A percentile compares a stretch with the other conserved stretches of the same genome.
Conservation (phyloP, 2,329 filamentous ascomycete species). For the Aspergillus awamori region DNA sequence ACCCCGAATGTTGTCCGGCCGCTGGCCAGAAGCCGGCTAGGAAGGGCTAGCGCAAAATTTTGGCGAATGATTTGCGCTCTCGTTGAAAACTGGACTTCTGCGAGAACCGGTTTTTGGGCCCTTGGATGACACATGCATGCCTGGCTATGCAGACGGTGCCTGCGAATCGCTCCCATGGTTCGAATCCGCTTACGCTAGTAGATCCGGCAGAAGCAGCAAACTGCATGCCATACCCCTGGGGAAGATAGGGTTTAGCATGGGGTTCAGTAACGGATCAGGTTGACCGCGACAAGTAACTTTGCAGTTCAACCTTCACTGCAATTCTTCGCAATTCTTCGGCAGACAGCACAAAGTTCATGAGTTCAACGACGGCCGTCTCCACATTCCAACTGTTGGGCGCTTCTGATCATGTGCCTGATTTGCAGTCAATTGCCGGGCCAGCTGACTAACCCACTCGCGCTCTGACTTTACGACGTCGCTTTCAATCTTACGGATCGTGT, state of each 20-base stretch:
- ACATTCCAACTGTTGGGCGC: conserved; percentile 28
- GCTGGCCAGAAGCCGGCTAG: conserved; percentile 2
- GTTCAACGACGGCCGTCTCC: conserved; percentile 26
- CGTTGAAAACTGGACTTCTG: conserved; percentile 1
- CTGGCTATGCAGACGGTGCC: neutral
- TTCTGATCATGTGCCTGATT: conserved; percentile 14
- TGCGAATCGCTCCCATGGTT: conserved; percentile 1
- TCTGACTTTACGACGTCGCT: conserved; percentile 38
- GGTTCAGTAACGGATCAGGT: neutral
- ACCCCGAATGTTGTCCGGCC: neutral
- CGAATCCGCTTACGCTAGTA: conserved; percentile 2
- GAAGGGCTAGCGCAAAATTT: neutral
- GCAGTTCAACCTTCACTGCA: neutral
- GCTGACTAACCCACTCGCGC: conserved; percentile 34
- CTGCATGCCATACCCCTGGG: neutral
- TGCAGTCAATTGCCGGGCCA: conserved; percentile 30
- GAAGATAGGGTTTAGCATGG: neutral
- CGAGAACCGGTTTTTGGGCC: conserved; percentile 6
- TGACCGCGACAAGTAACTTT: neutral
- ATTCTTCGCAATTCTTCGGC: neutral
- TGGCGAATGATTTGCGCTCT: neutral
- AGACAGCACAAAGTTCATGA: conserved; percentile 4
- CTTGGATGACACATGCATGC: conserved; percentile 10
- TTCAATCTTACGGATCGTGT: conserved; percentile 40
- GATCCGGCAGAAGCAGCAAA: conserved; percentile 2